Base-by-base conservation (phyloP, 306 rosid genomes). In the Prunus dulcis region DNA sequence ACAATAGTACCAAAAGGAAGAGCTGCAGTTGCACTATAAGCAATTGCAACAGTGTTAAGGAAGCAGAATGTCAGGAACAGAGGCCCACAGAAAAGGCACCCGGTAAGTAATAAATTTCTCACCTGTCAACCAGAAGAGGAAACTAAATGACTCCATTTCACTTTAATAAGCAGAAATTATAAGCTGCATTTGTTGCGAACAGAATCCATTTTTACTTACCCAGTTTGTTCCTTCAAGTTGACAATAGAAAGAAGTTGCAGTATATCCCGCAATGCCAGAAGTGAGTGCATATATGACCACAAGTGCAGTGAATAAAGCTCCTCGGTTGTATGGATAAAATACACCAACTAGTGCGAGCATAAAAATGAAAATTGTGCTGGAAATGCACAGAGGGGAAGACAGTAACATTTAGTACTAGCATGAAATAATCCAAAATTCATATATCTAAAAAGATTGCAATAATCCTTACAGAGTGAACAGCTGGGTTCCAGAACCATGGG, bases 71-170 rank as follows among this genome's bases (percentile, higher is more conserved):
- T 94, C 72, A 94, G 78, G 87, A 91, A 91, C 73, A 94, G 89
- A 53, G 98, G 98, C 62, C 98, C 98, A 75, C 98, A 94, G 64
- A 94, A 94, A 79, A 94, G 96, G 89, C 96, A 91, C 75, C 98
- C 98, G 22, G 98, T 91, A 73, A 94, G 89, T 78, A 94, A 81
- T 38, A 94, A 84, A 78, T 94, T 94, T 81, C 98, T 90, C 77
- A 94, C 98, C 98, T 94, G 88, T 65, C 57, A 81, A 81, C 66
- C 76, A 83, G 80, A 82, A 81, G 78, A 78, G 25, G 61, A 74
- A 60, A 58, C 49, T 75, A 79, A 64, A 73, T 75, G 27, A 57
- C 18, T 22, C 61, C 23, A 73, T 53, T 65, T 64, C 52, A 65
- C 52, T 74, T 68, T 50, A 61, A 56, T 55, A 60, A 38, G 56